Evolutionary conservation across 2,329 filamentous ascomycete genomes (phyloP).

Genomic region (Sclerotinia sclerotiorum): DNA sequence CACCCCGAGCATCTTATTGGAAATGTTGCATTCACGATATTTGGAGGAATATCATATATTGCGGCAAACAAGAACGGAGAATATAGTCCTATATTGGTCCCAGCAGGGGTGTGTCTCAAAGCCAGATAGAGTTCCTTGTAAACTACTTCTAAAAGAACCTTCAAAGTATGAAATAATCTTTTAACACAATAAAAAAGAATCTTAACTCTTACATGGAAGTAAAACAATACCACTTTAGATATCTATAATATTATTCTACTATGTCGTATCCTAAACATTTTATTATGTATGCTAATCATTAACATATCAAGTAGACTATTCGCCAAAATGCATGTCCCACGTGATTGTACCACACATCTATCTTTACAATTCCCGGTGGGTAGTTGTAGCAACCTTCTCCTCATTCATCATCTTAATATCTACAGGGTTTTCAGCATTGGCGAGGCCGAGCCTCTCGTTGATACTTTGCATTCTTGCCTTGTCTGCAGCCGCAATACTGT

Average conservation of each 20-base stretch:
- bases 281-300: no score
- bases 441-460: constrained; percentile 31
- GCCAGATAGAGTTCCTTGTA: no score
- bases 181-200: no score
- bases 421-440: constrained; percentile 38
- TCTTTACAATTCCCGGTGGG: constrained; percentile 11
- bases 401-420: constrained; percentile 21
- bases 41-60: background rate
- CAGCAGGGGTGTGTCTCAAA: background rate
- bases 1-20: background rate
- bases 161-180: no score
- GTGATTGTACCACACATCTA: background rate
- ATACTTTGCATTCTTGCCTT: constrained; percentile 36
- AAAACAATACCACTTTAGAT: no score
- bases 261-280: no score
- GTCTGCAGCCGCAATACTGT: constrained; percentile 42
- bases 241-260: no score
- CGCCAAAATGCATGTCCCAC: background rate
- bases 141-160: no score
- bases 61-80: background rate
- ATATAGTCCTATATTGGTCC: background rate
- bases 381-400: constrained; percentile 12
- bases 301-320: background rate
- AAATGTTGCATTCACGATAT: background rate
- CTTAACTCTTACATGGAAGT: no score